Percentiles rank a stretch among this genome's conserved stretches.
These are phyloP conservation scores for Pharus latifolius DNA, from an alignment of 176 grass and related monocot genomes.

Conservation along the genomic window DNA sequence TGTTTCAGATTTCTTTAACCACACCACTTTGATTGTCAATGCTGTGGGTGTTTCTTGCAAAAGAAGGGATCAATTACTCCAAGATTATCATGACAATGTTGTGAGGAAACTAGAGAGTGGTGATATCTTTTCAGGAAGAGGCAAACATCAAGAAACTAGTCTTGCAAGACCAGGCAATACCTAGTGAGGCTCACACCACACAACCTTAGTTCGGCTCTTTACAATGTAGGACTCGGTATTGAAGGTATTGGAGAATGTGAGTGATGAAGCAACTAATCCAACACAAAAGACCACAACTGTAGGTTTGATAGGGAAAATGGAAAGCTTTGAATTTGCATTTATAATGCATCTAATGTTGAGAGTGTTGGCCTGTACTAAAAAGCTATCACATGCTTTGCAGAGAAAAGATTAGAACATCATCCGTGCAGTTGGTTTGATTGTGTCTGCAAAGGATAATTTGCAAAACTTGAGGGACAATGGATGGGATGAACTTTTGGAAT, in stretches of 20 bases:
- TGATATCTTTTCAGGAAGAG: neutral
- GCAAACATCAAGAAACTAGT: neutral
- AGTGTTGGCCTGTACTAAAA: neutral
- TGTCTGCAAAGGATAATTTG: neutral
- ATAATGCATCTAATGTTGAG: neutral
- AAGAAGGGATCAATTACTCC: neutral
- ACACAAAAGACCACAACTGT: neutral
- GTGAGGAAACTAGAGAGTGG: neutral
- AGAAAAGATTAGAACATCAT: neutral
- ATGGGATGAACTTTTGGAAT: neutral
- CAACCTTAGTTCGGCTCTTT: neutral
- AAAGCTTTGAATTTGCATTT: neutral
- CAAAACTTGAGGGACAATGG: neutral
- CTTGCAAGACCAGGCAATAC: neutral
- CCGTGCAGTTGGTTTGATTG: neutral
- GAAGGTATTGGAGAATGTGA: neutral
- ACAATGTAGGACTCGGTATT: neutral
- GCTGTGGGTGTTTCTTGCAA: neutral
- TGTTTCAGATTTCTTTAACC: neutral
- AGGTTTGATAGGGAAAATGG: neutral
- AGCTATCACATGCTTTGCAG: neutral
- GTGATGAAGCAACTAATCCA: neutral
- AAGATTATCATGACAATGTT: neutral
- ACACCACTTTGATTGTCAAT: neutral
- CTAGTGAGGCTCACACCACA: neutral